A percentile compares a stretch with the other conserved stretches of the same genome.
Evolutionary conservation across 495 filamentous ascomycete genomes (phyloP).

Genomic region (Cairneyella variabilis): DNA sequence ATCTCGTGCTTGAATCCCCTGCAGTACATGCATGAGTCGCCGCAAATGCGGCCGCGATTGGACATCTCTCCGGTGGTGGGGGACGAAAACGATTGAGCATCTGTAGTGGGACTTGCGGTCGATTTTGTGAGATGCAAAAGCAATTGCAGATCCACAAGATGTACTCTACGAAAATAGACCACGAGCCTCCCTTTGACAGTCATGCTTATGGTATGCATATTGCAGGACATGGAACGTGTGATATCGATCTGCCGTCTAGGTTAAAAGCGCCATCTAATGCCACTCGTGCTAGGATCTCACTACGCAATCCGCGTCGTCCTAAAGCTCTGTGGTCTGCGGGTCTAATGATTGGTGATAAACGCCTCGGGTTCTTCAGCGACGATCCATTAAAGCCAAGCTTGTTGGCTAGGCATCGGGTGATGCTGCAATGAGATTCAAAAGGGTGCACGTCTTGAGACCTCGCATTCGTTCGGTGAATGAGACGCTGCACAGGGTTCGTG

Average conservation of each 20-base stretch:
- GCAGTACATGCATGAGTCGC: background rate
- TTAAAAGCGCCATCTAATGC: background rate
- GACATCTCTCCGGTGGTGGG: background rate
- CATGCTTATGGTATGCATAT: background rate
- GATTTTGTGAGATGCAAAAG: background rate
- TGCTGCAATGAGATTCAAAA: background rate
- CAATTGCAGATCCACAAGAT: background rate
- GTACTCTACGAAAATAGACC: background rate
- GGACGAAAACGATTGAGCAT: background rate
- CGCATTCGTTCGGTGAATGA: background rate
- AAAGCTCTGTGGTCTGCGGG: background rate
- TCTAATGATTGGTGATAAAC: background rate
- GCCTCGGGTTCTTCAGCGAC: background rate
- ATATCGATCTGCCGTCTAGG: background rate
- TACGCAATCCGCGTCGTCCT: background rate
- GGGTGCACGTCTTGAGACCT: background rate
- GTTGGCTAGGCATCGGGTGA: background rate
- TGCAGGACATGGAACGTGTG: background rate
- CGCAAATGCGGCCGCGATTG: conserved; percentile 1
- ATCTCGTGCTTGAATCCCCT: conserved; percentile 2
- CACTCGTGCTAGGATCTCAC: background rate
- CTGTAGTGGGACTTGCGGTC: background rate
- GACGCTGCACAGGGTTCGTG: background rate
- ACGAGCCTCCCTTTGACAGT: background rate
- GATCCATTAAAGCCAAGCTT: background rate